Base-by-base conservation (phyloP, 1,284 basidiomycete species). In the Ustilago xerochloae region DNA sequence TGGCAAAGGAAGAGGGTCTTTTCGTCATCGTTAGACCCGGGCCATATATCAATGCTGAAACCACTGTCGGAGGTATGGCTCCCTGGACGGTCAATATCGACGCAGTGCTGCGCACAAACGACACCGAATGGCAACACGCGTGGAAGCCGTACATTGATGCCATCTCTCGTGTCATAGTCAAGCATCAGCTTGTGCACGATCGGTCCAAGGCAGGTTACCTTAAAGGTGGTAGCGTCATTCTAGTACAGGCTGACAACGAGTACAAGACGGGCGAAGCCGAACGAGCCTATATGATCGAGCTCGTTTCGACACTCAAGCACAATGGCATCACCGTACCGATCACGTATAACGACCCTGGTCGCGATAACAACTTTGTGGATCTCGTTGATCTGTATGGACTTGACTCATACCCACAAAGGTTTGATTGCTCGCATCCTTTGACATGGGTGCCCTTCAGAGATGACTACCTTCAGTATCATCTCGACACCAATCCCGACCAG, bases 81-180 rank as follows among this genome's bases (percentile, higher is more conserved):
- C 90, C 91, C 65, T 93, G 92, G 92, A 87, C 89, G 15, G 87
- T 89, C 12, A 88, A 90, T 75, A 88, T 91, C 15, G 87, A 89
- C 4, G 90, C 90, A 2, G 86, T 86, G 41, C 86, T 93, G 20
- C 88, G 92, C 8, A 91, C 82, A 9, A 90, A 91, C 70, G 89
- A 88, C 6, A 88, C 89, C 0, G 90, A 90, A 68, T 93, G 88
- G 87, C 86, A 84, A 62, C 87, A 86, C 6, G 88, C 91, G 0
- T 93, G 91, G 91, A 86, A 88, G 70, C 88, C 87, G 10, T 93
- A 93, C 77, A 88, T 90, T 39, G 85, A 87, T 50, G 89, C 87
- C 0, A 88, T 93, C 63, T 89, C 90, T 62, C 78, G 87, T 0
- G 87, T 88, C 50, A 89, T 90, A 0, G 86, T 85, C 1, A 88